A percentile compares a stretch with the other conserved stretches of the same genome.
Evolutionary conservation across 2,329 filamentous ascomycete species (phyloP).

Genomic region (Pseudogymnoascus sp.): DNA sequence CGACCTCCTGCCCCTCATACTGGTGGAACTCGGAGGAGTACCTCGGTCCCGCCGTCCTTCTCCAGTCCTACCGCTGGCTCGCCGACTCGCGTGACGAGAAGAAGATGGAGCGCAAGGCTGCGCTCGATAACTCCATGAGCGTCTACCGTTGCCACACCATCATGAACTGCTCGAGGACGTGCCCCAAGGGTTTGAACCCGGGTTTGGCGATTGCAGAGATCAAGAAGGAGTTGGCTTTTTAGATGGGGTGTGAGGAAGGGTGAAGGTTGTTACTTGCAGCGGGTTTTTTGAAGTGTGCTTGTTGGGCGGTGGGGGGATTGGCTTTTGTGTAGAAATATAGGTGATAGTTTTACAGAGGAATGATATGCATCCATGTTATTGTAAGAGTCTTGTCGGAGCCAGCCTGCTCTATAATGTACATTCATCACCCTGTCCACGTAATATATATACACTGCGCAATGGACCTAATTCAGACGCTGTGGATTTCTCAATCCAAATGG

Average conservation of each 20-base stretch:
- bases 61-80: constrained; percentile 97
- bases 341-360: constrained; percentile 9
- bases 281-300: constrained; percentile 6
- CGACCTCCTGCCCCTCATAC: constrained; percentile 98
- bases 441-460: not conserved
- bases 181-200: constrained; percentile 96
- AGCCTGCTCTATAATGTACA: not conserved
- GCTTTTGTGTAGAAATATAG: constrained; percentile 8
- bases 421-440: not conserved
- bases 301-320: not conserved
- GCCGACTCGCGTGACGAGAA: constrained; percentile 90
- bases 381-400: not conserved
- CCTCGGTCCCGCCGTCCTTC: constrained; percentile 88
- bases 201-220: constrained; percentile 93
- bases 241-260: constrained; percentile 12
- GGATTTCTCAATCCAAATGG: not conserved
- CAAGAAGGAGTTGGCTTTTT: constrained; percentile 84
- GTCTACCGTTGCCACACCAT: constrained; percentile 99
- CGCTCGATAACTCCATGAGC: constrained; percentile 97
- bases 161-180: constrained; percentile 95
- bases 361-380: not conserved
- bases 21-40: constrained; percentile 99
- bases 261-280: constrained; percentile 8
- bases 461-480: not conserved
- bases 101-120: constrained; percentile 77